These are phyloP conservation scores for Solanum habrochaites DNA, from an alignment of 257 asterid species.

Conservation along the genomic window DNA sequence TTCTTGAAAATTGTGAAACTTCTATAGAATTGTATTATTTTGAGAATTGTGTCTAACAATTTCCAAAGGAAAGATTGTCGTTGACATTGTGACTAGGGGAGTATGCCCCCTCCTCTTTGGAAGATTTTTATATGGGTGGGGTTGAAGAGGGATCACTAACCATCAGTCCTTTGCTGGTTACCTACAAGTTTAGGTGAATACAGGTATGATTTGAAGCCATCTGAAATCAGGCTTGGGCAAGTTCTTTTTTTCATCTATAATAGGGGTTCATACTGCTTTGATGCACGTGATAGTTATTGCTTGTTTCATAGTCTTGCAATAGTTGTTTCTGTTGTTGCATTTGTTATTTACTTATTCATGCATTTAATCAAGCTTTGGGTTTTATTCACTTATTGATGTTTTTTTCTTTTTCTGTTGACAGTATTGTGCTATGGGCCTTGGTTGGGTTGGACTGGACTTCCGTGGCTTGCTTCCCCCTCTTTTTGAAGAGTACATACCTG, in stretches of 20 bases:
- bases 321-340: not conserved
- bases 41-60: not conserved
- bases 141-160: not conserved
- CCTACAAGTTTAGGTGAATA: not conserved
- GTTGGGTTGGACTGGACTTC: conserved; percentile 95
- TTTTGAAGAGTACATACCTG: conserved; percentile 75
- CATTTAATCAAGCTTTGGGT: not conserved
- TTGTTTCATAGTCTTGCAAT: not conserved
- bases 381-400: not conserved
- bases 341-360: not conserved
- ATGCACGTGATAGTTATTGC: not conserved
- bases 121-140: not conserved
- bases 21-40: not conserved
- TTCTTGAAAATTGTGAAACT: not conserved
- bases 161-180: not conserved
- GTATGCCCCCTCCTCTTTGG: not conserved
- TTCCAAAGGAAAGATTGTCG: not conserved
- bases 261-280: not conserved
- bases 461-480: conserved; percentile 96
- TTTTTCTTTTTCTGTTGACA: conserved; percentile 23
- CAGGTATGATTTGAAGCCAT: not conserved
- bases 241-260: not conserved
- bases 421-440: conserved; percentile 97
- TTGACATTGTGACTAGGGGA: not conserved
- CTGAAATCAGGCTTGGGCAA: not conserved